Percentiles rank a stretch among this genome's conserved stretches.
phyloP scores from a whole-genome alignment of 495 filamentous ascomycete species.

The Tetracladium setigerum region DNA sequence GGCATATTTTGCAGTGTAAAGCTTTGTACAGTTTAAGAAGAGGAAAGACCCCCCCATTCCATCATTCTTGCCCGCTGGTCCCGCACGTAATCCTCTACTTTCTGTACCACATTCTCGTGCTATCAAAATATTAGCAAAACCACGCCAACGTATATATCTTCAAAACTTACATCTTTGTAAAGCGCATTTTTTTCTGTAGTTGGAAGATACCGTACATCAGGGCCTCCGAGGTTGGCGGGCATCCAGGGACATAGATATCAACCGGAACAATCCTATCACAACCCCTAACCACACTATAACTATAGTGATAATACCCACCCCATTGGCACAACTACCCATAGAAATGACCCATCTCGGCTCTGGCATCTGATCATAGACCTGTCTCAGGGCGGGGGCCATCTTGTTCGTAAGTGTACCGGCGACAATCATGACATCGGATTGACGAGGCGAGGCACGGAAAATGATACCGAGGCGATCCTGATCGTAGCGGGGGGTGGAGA shows the following conservation, averaged over 20 bases:
- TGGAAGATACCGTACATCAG: constrained; percentile 85
- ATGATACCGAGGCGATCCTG: constrained; percentile 95
- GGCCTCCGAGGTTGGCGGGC: constrained; percentile 82
- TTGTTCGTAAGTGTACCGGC: constrained; percentile 95
- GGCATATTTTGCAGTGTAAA: neutral
- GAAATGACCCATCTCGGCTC: constrained; percentile 88
- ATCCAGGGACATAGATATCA: constrained; percentile 89
- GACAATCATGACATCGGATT: constrained; percentile 98
- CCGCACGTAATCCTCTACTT: constrained; percentile 37
- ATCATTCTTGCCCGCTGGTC: neutral
- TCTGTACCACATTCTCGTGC: constrained; percentile 56
- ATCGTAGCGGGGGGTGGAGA: constrained; percentile 92
- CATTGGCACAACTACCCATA: constrained; percentile 90
- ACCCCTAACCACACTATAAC: constrained; percentile 78
- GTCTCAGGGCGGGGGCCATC: constrained; percentile 90
- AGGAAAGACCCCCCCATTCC: neutral
- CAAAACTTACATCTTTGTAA: constrained; percentile 55
- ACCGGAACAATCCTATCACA: constrained; percentile 89
- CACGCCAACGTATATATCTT: neutral
- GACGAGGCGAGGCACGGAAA: constrained; percentile 90
- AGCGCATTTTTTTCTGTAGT: constrained; percentile 69
- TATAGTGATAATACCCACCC: constrained; percentile 95
- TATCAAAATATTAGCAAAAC: constrained; percentile 10
- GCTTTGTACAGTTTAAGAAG: neutral
- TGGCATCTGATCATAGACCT: constrained; percentile 98